phyloP scores from a whole-genome alignment of 202 grass and related monocot species.

The Hordeum pubiflorum region DNA sequence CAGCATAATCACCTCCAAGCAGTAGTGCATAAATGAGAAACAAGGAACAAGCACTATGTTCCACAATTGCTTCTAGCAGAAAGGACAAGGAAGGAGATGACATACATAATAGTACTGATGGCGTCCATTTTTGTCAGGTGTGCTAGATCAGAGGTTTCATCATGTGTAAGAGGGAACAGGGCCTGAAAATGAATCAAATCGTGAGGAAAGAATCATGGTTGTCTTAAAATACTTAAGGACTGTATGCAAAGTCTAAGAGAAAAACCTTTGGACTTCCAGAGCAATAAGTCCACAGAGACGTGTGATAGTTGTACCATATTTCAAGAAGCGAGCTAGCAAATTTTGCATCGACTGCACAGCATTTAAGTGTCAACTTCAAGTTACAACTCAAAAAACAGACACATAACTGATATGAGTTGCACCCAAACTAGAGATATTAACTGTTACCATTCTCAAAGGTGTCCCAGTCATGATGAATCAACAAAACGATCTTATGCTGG shows the following conservation, averaged over 20 bases:
- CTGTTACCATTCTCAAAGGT: constrained; percentile 65
- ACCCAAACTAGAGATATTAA: not conserved
- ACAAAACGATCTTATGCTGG: constrained; percentile 64
- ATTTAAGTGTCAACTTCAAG: constrained; percentile 3
- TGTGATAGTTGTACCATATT: constrained; percentile 92
- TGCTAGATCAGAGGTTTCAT: constrained; percentile 55
- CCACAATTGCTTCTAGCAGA: not conserved
- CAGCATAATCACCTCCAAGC: constrained; percentile 10
- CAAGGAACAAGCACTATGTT: not conserved
- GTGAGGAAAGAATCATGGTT: constrained; percentile 18
- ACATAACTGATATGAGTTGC: not conserved
- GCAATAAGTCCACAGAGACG: constrained; percentile 61
- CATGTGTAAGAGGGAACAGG: constrained; percentile 23
- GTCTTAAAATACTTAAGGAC: not conserved
- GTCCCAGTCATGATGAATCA: constrained; percentile 58
- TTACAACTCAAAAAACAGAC: constrained; percentile 2
- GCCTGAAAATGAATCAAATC: constrained; percentile 33
- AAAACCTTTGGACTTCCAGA: constrained; percentile 62
- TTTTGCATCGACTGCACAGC: constrained; percentile 43
- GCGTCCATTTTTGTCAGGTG: constrained; percentile 59
- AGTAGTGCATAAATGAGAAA: not conserved
- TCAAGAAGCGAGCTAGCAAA: constrained; percentile 57
- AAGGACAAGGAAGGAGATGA: not conserved
- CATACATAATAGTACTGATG: constrained; percentile 69
- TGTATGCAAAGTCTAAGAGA: constrained; percentile 13